Evolutionary conservation across 2,329 filamentous ascomycete genomes (phyloP).

Genomic region (Aspergillus sp.): DNA sequence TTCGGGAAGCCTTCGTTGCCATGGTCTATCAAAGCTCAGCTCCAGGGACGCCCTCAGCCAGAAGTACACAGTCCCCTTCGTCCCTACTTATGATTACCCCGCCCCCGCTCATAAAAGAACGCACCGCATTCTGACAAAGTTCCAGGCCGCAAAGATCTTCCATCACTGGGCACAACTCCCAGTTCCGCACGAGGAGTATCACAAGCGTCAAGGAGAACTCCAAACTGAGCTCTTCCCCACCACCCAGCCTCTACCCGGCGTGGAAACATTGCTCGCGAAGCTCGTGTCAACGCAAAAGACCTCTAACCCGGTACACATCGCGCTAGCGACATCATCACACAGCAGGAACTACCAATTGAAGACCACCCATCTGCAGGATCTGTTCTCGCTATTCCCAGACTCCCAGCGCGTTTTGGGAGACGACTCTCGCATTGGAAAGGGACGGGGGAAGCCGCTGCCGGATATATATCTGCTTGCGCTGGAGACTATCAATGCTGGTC

Average conservation of each 20-base stretch:
- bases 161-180: conserved; percentile 84
- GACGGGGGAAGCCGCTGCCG: conserved; percentile 88
- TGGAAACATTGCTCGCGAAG: conserved; percentile 62
- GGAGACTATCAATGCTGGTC: conserved; percentile 74
- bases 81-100: not conserved
- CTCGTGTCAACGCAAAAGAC: conserved; percentile 36
- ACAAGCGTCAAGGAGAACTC: conserved; percentile 57
- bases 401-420: conserved; percentile 81
- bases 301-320: conserved; percentile 66
- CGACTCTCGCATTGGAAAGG: conserved; percentile 71
- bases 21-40: conserved; percentile 89
- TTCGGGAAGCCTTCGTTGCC: conserved; percentile 75
- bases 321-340: conserved; percentile 80
- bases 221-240: conserved; percentile 72
- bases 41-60: conserved; percentile 67
- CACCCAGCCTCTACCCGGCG: conserved; percentile 76
- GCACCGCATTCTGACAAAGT: conserved; percentile 1
- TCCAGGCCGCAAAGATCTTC: conserved; percentile 61
- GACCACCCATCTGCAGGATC: conserved; percentile 55
- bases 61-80: conserved; percentile 38
- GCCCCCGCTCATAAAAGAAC: not conserved
- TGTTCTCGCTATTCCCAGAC: conserved; percentile 62
- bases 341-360: conserved; percentile 73
- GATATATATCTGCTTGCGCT: conserved; percentile 92
- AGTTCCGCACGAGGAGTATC: conserved; percentile 69